Base-by-base conservation (phyloP, 495 filamentous ascomycete genomes). In the Cercophora scortea region DNA sequence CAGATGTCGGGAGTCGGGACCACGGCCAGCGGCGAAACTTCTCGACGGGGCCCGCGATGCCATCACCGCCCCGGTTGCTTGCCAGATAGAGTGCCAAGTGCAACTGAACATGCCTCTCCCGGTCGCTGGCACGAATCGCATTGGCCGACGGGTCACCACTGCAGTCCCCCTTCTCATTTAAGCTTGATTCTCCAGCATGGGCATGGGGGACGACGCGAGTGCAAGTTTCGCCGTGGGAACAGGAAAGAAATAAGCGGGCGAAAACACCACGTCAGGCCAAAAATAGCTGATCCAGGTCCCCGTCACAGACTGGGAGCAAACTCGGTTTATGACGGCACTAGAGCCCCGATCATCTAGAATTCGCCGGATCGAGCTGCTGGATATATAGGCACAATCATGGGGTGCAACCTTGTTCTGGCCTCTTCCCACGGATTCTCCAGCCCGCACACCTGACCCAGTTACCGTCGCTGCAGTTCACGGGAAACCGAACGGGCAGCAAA, bases 241-340 rank as follows among this genome's bases (percentile, higher is more conserved):
- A 5, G 33, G 41, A 50, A 10, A 34, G 18, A 34, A n/a, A 19
- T 11, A 53, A 44, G 45, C 36, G 46, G 19, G 17, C 50, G 34
- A 42, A 42, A 55, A 57, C 51, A 32, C 53, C 53, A 45, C 43
- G 55, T 45, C 46, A 11, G 48, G 56, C 64, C 64, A 63, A 67
- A 67, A 67, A 67, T 67, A 67, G 61, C 51, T 16, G 36, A 32
- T 33, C 18, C 40, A 15, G 35, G 47, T 42, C 42, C 19, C 36
- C 32, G 32, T 43, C 42, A 36, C 19, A 32, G 19, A 8, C 44
- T 32, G 49, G n/a, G 19, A 35, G 34, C n/a, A 35, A 42, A 49
- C 19, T 58, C 59, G 63, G 63, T 63, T 57, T 58, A 54, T 64
- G 55, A 38, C 61, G 61, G 63, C 53, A 57, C 51, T 62, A 18